Conservation (phyloP, 1,284 basidiomycete species). For the Melampsora abietis-canadensis region DNA sequence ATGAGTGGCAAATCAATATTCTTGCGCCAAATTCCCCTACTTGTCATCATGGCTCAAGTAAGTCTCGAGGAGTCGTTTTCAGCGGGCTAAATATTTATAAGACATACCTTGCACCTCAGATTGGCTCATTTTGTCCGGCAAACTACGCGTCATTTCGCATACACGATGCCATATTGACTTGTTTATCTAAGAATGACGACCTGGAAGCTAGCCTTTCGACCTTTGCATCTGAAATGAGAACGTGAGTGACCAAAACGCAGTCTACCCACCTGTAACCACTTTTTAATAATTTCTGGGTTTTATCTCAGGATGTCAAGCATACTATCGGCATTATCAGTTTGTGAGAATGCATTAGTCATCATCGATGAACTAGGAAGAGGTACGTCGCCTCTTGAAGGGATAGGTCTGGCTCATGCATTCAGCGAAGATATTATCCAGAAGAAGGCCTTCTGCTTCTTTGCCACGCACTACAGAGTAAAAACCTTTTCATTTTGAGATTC, state of each 20-base stretch:
- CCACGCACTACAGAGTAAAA: conserved; percentile 40
- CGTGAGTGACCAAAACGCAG: conserved; percentile 49
- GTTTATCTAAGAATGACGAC: conserved; percentile 40
- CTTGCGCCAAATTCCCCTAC: conserved; percentile 50
- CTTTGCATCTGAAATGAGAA: conserved; percentile 87
- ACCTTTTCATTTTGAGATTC: background rate
- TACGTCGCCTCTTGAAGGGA: conserved; percentile 77
- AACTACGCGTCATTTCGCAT: conserved; percentile 40
- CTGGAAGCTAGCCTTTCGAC: conserved; percentile 83
- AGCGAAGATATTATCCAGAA: conserved; percentile 71
- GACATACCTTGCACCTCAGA: conserved; percentile 5
- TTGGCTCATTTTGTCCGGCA: conserved; percentile 41
- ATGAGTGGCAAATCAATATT: conserved; percentile 50
- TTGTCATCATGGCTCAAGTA: conserved; percentile 49
- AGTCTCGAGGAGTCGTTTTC: background rate
- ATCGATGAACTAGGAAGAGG: conserved; percentile 59
- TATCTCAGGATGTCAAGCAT: conserved; percentile 25
- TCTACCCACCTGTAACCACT: too few species aligned
- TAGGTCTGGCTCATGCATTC: conserved; percentile 86
- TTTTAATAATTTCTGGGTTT: too few species aligned
- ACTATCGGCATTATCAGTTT: conserved; percentile 27
- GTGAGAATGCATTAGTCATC: conserved; percentile 46
- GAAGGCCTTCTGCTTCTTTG: conserved; percentile 39
- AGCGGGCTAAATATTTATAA: background rate
- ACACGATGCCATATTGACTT: conserved; percentile 39